Base-by-base conservation (phyloP, 73 alveolate genomes). In the Tetrahymena malaccensis region DNA sequence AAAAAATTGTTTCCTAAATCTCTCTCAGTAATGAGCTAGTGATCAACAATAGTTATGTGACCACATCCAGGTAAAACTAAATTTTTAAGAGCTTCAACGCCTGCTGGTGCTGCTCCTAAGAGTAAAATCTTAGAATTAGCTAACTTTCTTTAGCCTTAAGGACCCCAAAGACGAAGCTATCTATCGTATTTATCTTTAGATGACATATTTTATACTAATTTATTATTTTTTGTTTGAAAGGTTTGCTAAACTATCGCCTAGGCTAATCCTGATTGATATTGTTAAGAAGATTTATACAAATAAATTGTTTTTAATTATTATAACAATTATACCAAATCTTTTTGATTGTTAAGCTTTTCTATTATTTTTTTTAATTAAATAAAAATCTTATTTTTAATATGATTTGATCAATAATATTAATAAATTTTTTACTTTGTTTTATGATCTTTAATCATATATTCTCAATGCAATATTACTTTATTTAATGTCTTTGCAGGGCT, bases 41-140 rank as follows among this genome's bases (percentile, higher is more conserved):
- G 98, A 93, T 99, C 99, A 19, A 98, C 99, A 50, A 99, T 94
- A 35, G 99, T 96, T 31, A 99, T 94, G 95, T 89, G 94, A 27
- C 99, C 99, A 25, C 98, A 97, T 15, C 99, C 99, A 93, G 99
- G 99, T 85, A 99, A 97, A 58, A 99, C 98, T 85, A 98, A 96
- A 96, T 98, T 98, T 94, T 99, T 99, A 7, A 99, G 97, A 37
- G 99, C 97, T 96, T 99, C 99, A 5, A 98, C 97, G 3, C 99
- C 98, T 10, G 98, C 96, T 22, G 98, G 95, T 55, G 84, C 97
- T 84, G 97, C 55, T 96, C 94, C 93, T 94, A 96, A 44, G 93
- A 98, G 43, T 70, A 96, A 94, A 93, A 98, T 94, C 85, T 94
- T 93, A 95, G 98, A 27, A 94, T 96, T 97, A 94, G 96, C 43